phyloP scores from a whole-genome alignment of 176 grass and related monocot species.

The Triticum monococcum region DNA sequence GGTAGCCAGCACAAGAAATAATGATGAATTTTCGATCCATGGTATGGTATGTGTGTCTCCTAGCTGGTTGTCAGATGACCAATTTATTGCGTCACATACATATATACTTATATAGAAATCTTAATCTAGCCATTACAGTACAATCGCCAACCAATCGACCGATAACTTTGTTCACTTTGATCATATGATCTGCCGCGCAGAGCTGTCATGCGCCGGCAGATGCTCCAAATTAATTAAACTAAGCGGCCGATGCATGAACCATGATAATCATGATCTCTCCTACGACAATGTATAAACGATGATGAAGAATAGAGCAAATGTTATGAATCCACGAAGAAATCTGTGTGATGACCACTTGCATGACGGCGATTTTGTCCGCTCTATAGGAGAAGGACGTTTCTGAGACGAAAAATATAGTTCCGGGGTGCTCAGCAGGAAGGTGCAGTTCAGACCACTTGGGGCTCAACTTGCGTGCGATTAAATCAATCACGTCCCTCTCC shows the following conservation, averaged over 20 bases:
- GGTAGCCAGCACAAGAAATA: background rate
- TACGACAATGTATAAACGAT: background rate
- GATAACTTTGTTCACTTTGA: background rate
- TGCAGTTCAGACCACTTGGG: background rate
- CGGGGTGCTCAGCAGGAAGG: background rate
- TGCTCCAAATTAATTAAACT: background rate
- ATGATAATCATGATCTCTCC: background rate
- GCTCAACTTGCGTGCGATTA: background rate
- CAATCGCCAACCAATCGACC: background rate
- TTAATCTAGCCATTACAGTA: background rate
- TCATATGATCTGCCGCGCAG: background rate
- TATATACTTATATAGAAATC: background rate
- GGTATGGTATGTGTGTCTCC: background rate
- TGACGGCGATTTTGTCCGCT: background rate
- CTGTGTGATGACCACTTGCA: background rate
- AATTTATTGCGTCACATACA: background rate
- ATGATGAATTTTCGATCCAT: background rate
- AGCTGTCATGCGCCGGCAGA: conserved; percentile 3
- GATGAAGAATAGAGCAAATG: background rate
- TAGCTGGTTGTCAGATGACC: background rate
- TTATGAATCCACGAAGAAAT: background rate
- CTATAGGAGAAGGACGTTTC: background rate
- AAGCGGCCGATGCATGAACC: background rate
- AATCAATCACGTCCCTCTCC: background rate
- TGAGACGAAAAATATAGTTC: background rate